These are phyloP conservation scores for Lecanicillium sp. DNA, from an alignment of 2,329 filamentous ascomycete genomes.

Conservation along the genomic window DNA sequence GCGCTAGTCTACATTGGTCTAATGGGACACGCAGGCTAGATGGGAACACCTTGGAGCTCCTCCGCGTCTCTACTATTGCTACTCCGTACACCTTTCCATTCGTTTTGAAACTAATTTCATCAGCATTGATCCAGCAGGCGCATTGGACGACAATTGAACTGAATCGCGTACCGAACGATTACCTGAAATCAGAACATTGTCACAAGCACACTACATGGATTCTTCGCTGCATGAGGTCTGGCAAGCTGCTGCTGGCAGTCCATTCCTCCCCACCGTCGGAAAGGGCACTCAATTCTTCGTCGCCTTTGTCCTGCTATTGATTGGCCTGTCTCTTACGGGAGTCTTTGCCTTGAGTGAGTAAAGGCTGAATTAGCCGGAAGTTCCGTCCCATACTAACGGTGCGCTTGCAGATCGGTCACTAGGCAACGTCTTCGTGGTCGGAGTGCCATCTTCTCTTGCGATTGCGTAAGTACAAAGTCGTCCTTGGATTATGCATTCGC, in stretches of 20 bases:
- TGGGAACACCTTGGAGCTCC: conserved; percentile 21
- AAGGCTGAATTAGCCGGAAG: background rate
- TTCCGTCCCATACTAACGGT: conserved; percentile 13
- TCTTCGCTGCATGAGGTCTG: conserved; percentile 81
- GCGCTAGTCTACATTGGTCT: conserved; percentile 23
- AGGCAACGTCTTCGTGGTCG: conserved; percentile 67
- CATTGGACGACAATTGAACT: background rate
- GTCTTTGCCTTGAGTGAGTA: conserved; percentile 78
- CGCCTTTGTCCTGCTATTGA: conserved; percentile 65
- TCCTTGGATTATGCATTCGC: background rate
- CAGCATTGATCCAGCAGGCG: no score
- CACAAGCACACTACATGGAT: conserved; percentile 51
- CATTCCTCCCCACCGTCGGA: conserved; percentile 70
- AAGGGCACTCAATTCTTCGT: conserved; percentile 81
- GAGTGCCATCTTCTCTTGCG: conserved; percentile 78
- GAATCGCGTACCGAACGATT: background rate
- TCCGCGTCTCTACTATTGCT: background rate
- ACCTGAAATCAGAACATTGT: background rate
- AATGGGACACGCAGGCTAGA: conserved; percentile 26
- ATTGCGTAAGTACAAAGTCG: conserved; percentile 62
- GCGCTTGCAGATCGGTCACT: conserved; percentile 68
- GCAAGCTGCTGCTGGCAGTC: conserved; percentile 83
- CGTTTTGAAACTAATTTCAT: no score
- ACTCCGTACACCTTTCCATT: no score
- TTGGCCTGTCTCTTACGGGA: conserved; percentile 66